These are phyloP conservation scores for Hypomyces perniciosus DNA, from an alignment of 2,329 filamentous ascomycete species.

Conservation along the genomic window DNA sequence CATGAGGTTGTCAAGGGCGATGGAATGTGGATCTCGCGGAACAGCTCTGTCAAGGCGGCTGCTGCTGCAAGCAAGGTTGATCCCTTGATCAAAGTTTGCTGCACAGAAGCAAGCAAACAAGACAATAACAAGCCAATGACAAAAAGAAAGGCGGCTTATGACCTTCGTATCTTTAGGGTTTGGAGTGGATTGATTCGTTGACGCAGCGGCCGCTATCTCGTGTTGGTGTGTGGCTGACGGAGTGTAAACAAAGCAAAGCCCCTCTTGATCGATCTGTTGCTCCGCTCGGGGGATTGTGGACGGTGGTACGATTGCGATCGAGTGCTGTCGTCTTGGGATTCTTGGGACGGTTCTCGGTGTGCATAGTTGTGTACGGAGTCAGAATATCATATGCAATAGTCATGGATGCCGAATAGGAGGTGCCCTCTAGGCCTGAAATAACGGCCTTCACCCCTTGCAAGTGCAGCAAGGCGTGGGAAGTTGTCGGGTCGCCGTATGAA, in stretches of 20 bases:
- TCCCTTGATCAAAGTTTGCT: conserved; percentile 1
- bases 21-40: conserved; percentile 2
- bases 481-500: not conserved
- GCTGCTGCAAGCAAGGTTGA: not conserved
- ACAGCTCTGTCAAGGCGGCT: not conserved
- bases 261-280: not conserved
- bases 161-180: not conserved
- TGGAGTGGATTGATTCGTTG: conserved; percentile 1
- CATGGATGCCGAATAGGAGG: too few relatives aligned
- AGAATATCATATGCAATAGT: too few relatives aligned
- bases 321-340: too few relatives aligned
- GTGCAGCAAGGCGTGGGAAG: not conserved
- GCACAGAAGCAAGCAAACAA: not conserved
- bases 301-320: too few relatives aligned
- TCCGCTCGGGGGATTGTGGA: not conserved
- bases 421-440: not conserved
- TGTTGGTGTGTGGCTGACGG: not conserved
- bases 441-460: not conserved
- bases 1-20: conserved; percentile 7
- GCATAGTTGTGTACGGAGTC: too few relatives aligned
- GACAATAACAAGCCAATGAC: not conserved
- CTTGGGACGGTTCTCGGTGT: too few relatives aligned
- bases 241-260: not conserved
- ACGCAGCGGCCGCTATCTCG: not conserved
- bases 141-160: not conserved